Percentiles rank a stretch among this genome's conserved stretches.
Conservation (phyloP, 352 stramenopile species). For the Phytophthora constricta region DNA sequence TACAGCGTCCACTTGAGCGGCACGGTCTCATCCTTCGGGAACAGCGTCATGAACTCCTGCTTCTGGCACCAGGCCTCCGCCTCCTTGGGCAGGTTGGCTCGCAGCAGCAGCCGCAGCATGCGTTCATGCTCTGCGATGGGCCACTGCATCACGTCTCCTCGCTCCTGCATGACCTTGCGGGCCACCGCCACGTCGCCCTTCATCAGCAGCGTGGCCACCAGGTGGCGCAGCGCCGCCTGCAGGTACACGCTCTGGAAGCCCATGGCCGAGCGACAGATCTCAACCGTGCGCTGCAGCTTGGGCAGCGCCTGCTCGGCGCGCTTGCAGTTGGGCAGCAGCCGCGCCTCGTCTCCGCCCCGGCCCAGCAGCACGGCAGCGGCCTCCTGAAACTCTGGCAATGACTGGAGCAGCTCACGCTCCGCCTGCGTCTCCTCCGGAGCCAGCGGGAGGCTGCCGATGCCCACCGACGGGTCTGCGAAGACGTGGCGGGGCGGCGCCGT, state of each 20-base stretch:
- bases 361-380: conserved; percentile 61
- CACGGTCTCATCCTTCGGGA: conserved; percentile 64
- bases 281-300: conserved; percentile 65
- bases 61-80: conserved; percentile 65
- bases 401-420: conserved; percentile 64
- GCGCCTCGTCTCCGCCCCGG: conserved; percentile 40
- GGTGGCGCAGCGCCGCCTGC: conserved; percentile 63
- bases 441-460: conserved; percentile 71
- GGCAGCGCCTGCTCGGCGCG: conserved; percentile 57
- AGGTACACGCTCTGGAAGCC: conserved; percentile 74
- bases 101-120: conserved; percentile 66
- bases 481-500: conserved; percentile 51
- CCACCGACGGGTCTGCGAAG: conserved; percentile 59
- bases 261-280: conserved; percentile 83
- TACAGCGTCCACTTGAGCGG: conserved; percentile 79
- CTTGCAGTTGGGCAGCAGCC: conserved; percentile 53
- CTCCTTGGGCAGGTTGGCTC: conserved; percentile 53
- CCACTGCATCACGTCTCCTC: conserved; percentile 78
- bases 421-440: conserved; percentile 68
- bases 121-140: conserved; percentile 73
- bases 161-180: conserved; percentile 66
- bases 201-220: conserved; percentile 69
- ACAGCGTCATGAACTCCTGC: conserved; percentile 57
- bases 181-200: conserved; percentile 60
- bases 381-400: conserved; percentile 78